Percentiles rank a stretch among this genome's conserved stretches.
phyloP scores from a whole-genome alignment of 768 basidiomycete genomes.

The Rickenella mellea region DNA sequence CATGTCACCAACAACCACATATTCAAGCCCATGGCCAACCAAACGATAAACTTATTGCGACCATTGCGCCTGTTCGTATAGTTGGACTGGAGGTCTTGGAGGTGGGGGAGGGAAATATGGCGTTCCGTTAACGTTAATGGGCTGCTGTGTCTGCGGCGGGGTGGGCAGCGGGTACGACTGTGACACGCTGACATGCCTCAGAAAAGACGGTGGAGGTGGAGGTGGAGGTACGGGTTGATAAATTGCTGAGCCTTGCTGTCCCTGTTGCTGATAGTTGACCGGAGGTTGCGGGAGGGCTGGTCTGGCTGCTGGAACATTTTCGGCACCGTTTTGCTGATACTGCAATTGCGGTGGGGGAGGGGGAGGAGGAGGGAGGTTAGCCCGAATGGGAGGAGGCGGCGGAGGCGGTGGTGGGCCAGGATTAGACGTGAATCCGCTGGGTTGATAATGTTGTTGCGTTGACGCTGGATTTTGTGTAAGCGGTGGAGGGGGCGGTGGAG shows the following conservation, averaged over 20 bases:
- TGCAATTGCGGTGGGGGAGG: constrained; percentile 13
- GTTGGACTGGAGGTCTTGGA: constrained; percentile 1
- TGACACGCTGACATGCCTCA: constrained; percentile 11
- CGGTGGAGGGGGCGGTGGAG: constrained; percentile 19
- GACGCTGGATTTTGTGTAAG: constrained; percentile 4
- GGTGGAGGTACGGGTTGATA: constrained; percentile 8
- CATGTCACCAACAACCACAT: too few species aligned
- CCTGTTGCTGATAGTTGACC: constrained; percentile 31
- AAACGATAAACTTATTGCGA: background rate
- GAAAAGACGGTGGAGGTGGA: constrained; percentile 12
- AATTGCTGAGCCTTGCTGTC: constrained; percentile 18
- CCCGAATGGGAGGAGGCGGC: too few species aligned
- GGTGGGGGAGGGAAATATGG: constrained; percentile 3
- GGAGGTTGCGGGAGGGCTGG: constrained; percentile 45
- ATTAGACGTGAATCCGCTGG: too few species aligned
- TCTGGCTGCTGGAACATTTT: constrained; percentile 26
- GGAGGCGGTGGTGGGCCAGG: constrained; percentile 1
- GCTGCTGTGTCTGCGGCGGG: constrained; percentile 31
- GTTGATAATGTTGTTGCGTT: constrained; percentile 2
- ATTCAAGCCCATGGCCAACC: too few species aligned
- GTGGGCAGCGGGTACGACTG: constrained; percentile 28
- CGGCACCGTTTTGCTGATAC: too few species aligned
- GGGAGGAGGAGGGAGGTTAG: constrained; percentile 3
- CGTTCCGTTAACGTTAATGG: too few species aligned
- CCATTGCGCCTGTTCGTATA: constrained; percentile 3